Evolutionary conservation across 257 asterid genomes (phyloP).

Genomic region (Linderniella brevidens): DNA sequence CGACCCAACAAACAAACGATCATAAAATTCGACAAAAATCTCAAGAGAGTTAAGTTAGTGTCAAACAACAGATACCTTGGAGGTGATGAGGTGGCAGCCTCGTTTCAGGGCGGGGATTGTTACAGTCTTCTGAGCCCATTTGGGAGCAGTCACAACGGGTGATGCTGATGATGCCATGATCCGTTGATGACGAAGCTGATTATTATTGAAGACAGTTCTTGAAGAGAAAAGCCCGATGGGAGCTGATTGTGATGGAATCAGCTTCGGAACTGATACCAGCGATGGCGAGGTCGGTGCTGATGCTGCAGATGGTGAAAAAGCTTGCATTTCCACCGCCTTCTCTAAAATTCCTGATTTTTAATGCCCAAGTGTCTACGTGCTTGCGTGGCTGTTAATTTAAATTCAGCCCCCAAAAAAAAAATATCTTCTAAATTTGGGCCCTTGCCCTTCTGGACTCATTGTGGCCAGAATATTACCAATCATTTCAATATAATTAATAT

Average conservation of each 20-base stretch:
- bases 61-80: conserved; percentile 27
- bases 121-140: conserved; percentile 84
- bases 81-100: conserved; percentile 83
- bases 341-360: too few relatives aligned
- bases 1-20: too few relatives aligned
- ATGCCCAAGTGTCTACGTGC: too few relatives aligned
- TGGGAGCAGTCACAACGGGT: conserved; percentile 31
- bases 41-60: background rate
- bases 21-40: background rate
- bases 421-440: too few relatives aligned
- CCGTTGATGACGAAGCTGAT: conserved; percentile 4
- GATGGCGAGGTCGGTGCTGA: background rate
- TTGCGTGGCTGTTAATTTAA: too few relatives aligned
- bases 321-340: too few relatives aligned
- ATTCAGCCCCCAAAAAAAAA: too few relatives aligned
- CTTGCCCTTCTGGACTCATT: too few relatives aligned
- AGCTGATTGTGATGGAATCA: background rate
- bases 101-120: conserved; percentile 67
- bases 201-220: conserved; percentile 9
- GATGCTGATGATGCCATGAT: conserved; percentile 28
- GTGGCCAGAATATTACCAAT: too few relatives aligned
- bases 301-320: too few relatives aligned
- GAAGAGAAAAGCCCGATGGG: background rate
- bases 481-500: too few relatives aligned
- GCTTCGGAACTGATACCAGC: conserved; percentile 1